Base-by-base conservation (phyloP, 352 stramenopile genomes). In the Pythium rishiriense region DNA sequence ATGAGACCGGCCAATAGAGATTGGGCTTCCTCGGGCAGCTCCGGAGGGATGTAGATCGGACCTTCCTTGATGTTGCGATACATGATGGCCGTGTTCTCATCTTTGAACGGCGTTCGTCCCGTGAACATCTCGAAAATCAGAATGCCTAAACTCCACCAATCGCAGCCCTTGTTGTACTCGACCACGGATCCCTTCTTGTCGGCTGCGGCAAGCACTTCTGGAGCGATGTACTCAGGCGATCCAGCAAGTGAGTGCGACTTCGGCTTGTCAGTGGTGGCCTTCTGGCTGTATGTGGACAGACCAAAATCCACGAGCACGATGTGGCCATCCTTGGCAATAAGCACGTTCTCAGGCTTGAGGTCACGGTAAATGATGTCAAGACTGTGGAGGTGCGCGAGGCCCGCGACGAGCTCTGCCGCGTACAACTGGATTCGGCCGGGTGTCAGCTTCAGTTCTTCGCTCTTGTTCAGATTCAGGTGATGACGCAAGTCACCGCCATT, bases 401-500 rank as follows among this genome's bases (percentile, higher is more conserved):
- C 88, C 1, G 83, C 85, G 26, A 93, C 89, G 42, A 94, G 65
- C 42, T 96, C 87, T 3, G 90, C 90, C 9, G 85, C 85, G 66
- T 96, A 97, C 41, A 96, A 63, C 60, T 93, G 86, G 55, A 96
- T 91, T 0, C 84, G 79, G 43, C 70, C 65, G 12, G 85, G 76
- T 22, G 84, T 93, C 1, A 94, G 74, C 66, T 78, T 78, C 8
- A 91, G 62, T 42, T 90, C 80, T 52, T 78, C 74, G 29, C 72
- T 87, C 57, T 83, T 72, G 68, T 79, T 88, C 60, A 92, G 50
- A n/a, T 74, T 90, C 33, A 94, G 62, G 62, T 96, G 85, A 41
- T 94, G 84, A 2, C 85, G 83, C 63, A 99, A 70, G 68, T 99
- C 97, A 17, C 97, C 97, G 35, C 97, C 97, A 47, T 97, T 97